Conservation (phyloP, 2,329 filamentous ascomycete species). For the Sporothrix globosa region DNA sequence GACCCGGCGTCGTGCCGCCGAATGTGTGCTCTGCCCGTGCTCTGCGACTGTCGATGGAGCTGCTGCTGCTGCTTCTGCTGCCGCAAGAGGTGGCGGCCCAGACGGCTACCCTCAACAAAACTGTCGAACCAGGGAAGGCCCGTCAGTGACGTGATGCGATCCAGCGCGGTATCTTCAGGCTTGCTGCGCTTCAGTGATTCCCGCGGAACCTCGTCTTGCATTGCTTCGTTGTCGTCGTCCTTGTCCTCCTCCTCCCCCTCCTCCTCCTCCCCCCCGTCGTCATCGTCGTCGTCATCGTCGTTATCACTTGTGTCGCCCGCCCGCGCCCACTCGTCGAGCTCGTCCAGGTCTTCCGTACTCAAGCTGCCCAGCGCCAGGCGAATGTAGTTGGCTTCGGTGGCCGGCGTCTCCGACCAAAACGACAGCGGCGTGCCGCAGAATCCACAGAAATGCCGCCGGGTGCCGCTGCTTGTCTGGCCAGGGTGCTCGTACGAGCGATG, state of each 20-base stretch:
- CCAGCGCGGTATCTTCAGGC: constrained; percentile 33
- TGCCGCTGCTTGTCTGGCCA: constrained; percentile 42
- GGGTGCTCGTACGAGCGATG: constrained; percentile 66
- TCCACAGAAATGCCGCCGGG: constrained; percentile 82
- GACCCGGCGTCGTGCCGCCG: constrained; percentile 30
- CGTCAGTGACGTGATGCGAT: constrained; percentile 56
- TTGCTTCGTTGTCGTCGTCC: neutral
- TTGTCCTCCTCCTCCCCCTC: constrained; percentile 42
- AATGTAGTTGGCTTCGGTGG: constrained; percentile 74
- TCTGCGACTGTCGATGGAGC: neutral
- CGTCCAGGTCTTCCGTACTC: constrained; percentile 67
- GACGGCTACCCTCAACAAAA: constrained; percentile 72
- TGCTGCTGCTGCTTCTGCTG: constrained; percentile 56
- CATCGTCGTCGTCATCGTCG: constrained; percentile 35
- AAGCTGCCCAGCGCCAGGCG: constrained; percentile 80
- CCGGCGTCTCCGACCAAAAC: constrained; percentile 77
- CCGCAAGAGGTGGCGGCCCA: constrained; percentile 68
- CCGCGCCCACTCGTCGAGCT: constrained; percentile 70
- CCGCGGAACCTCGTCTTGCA: neutral
- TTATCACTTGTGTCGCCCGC: constrained; percentile 39
- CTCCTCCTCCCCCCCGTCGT: constrained; percentile 43
- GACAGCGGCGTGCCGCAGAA: constrained; percentile 86
- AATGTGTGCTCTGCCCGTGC: constrained; percentile 34
- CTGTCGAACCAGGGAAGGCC: constrained; percentile 85
- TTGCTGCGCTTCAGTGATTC: neutral